These are phyloP conservation scores for Abrus pulchellus DNA, from an alignment of 306 rosid genomes.

Conservation along the genomic window DNA sequence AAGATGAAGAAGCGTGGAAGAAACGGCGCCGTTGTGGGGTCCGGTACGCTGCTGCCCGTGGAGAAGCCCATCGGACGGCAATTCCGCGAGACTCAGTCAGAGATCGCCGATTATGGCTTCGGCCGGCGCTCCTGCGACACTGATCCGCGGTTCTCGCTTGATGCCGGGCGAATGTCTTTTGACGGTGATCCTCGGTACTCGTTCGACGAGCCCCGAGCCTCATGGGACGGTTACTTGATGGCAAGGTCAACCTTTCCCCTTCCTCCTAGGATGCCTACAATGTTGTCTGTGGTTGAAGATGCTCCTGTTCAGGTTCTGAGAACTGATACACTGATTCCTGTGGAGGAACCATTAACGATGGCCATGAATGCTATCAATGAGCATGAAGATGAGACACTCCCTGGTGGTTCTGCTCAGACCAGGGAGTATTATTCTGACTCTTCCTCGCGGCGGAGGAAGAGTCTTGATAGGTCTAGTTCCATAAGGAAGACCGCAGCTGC, in stretches of 20 bases:
- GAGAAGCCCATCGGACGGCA: constrained; percentile 95
- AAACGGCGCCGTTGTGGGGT: constrained; percentile 67
- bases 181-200: constrained; percentile 87
- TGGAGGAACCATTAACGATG: constrained; percentile 62
- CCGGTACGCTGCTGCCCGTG: constrained; percentile 82
- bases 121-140: constrained; percentile 98
- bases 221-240: constrained; percentile 92
- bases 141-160: constrained; percentile 95
- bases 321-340: constrained; percentile 81
- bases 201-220: constrained; percentile 94
- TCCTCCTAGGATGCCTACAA: constrained; percentile 82
- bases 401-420: constrained; percentile 89
- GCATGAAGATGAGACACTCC: constrained; percentile 65
- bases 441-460: constrained; percentile 79
- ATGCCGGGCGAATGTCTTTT: constrained; percentile 70
- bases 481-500: constrained; percentile 93
- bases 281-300: constrained; percentile 94
- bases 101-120: constrained; percentile 97
- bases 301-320: constrained; percentile 75
- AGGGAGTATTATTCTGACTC: constrained; percentile 87
- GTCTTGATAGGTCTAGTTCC: constrained; percentile 92
- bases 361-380: constrained; percentile 52
- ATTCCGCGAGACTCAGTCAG: constrained; percentile 97
- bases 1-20: constrained; percentile 87
- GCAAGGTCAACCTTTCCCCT: constrained; percentile 57